Evolutionary conservation across 2,329 filamentous ascomycete species (phyloP).

Genomic region (Hymenoscyphus fraxineus): DNA sequence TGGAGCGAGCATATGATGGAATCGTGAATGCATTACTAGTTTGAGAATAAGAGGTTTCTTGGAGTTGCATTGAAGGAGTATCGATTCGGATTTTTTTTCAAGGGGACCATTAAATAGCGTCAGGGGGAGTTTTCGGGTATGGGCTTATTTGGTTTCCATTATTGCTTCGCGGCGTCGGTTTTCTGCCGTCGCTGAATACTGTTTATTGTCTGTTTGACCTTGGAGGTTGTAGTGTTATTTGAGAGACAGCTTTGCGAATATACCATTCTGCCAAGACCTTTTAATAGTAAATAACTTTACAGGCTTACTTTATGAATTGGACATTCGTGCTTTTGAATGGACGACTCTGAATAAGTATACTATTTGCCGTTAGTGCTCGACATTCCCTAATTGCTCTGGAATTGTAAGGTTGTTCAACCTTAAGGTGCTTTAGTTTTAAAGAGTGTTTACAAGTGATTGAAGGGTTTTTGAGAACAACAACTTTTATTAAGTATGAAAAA

Average conservation of each 20-base stretch:
- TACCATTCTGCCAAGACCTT: neutral
- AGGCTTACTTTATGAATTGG: too few species aligned
- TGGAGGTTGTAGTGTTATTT: neutral
- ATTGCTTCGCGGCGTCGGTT: neutral
- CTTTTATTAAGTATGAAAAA: too few species aligned
- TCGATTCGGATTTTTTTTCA: neutral
- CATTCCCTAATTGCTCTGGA: too few species aligned
- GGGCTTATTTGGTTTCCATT: neutral
- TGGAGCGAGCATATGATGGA: conserved; percentile 49
- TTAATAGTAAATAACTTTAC: neutral
- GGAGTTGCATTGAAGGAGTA: conserved; percentile 3
- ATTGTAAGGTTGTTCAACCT: too few species aligned
- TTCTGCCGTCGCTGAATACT: neutral
- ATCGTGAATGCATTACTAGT: conserved; percentile 19
- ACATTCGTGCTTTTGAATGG: too few species aligned
- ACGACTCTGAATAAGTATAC: too few species aligned
- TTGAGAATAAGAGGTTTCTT: conserved; percentile 1
- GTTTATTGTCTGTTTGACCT: neutral
- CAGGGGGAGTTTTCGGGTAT: neutral
- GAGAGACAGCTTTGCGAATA: neutral
- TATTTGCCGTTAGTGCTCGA: too few species aligned
- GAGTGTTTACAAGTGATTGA: too few species aligned
- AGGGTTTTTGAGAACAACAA: too few species aligned
- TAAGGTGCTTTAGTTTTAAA: too few species aligned
- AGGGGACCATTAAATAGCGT: neutral